These are phyloP conservation scores for Pestalotiopsis sp. DNA, from an alignment of 2,329 filamentous ascomycete genomes.

Conservation along the genomic window DNA sequence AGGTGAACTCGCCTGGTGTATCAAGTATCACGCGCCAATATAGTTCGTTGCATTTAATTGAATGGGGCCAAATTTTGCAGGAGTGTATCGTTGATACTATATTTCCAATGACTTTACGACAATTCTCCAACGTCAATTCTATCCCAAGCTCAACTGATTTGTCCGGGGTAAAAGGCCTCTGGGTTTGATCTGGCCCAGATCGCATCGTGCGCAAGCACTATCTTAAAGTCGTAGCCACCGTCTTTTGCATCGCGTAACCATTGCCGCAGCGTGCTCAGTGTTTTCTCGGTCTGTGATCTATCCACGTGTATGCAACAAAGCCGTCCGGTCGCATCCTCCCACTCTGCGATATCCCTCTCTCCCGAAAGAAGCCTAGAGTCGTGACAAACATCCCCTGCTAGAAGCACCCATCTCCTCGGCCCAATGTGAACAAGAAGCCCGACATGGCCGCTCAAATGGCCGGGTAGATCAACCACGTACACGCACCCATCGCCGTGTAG, in stretches of 20 bases:
- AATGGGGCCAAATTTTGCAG: too few species aligned
- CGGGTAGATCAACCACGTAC: constrained; percentile 51
- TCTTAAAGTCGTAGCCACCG: neutral
- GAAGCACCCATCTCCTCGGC: constrained; percentile 44
- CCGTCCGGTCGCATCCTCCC: neutral
- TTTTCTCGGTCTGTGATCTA: neutral
- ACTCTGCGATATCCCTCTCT: constrained; percentile 54
- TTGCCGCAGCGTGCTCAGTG: neutral
- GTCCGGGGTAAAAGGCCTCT: neutral
- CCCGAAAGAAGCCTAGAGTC: constrained; percentile 52
- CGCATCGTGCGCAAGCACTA: neutral
- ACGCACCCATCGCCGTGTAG: constrained; percentile 48
- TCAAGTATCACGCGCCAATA: too few species aligned
- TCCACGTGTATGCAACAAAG: neutral
- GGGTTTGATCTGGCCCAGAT: neutral
- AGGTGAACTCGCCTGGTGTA: too few species aligned
- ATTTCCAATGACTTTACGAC: too few species aligned
- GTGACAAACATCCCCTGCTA: constrained; percentile 57
- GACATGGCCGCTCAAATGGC: constrained; percentile 54
- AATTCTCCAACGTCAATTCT: too few species aligned
- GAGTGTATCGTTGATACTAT: too few species aligned
- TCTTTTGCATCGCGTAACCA: neutral
- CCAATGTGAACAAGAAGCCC: constrained; percentile 47
- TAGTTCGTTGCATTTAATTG: too few species aligned
- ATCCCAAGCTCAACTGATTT: neutral